These are phyloP conservation scores for Pholiota adiposa DNA, from an alignment of 1,284 basidiomycete species.

Conservation along the genomic window DNA sequence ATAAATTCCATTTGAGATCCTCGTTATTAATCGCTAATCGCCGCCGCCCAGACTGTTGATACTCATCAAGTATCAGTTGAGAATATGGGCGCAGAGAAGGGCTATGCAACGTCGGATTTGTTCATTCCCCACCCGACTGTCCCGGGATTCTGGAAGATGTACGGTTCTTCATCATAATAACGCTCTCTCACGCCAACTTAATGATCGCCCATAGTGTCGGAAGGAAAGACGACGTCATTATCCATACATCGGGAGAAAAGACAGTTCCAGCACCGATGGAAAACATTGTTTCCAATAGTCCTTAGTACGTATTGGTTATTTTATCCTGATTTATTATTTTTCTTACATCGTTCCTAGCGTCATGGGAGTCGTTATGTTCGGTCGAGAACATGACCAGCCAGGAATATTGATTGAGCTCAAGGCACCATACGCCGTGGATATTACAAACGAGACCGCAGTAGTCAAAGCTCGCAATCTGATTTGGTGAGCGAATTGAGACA, in stretches of 20 bases:
- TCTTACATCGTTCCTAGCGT: constrained; percentile 27
- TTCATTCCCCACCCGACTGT: constrained; percentile 49
- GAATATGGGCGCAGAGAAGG: constrained; percentile 28
- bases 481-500: constrained; percentile 24
- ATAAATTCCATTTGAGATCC: no score
- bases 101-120: constrained; percentile 45
- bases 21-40: background rate
- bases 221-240: constrained; percentile 14
- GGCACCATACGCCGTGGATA: constrained; percentile 26
- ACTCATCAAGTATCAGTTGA: constrained; percentile 28
- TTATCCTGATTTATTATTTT: no score
- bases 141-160: constrained; percentile 46
- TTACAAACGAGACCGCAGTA: constrained; percentile 24
- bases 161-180: background rate
- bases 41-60: constrained; percentile 24
- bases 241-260: constrained; percentile 16
- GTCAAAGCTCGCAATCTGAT: constrained; percentile 30
- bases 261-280: constrained; percentile 14
- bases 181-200: no score
- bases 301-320: constrained; percentile 24
- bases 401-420: constrained; percentile 37
- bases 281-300: constrained; percentile 24
- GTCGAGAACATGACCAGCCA: constrained; percentile 34
- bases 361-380: constrained; percentile 35
- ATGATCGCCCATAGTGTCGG: constrained; percentile 23